Conservation (phyloP, 2,329 filamentous ascomycete species). For the Pseudogymnoascus verrucosus region DNA sequence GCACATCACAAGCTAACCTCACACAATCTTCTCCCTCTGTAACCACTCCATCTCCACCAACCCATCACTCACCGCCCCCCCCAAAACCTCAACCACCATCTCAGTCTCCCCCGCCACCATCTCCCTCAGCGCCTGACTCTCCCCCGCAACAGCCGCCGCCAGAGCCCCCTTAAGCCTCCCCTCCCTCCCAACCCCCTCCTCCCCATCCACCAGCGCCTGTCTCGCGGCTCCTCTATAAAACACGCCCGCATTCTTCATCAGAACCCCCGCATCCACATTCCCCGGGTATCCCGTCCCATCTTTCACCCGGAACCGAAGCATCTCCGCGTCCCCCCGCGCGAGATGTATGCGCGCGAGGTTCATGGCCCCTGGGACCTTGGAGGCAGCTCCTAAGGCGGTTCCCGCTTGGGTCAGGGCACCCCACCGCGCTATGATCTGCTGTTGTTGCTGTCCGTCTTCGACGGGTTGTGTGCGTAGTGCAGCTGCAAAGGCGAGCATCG, state of each 20-base stretch:
- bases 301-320: constrained; percentile 45
- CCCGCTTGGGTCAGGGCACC: constrained; percentile 43
- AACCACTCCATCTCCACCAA: constrained; percentile 28
- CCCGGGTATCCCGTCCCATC: constrained; percentile 35
- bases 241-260: constrained; percentile 48
- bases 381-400: constrained; percentile 40
- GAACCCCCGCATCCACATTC: constrained; percentile 35
- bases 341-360: constrained; percentile 46
- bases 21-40: neutral
- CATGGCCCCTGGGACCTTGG: constrained; percentile 41
- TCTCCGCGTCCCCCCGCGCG: constrained; percentile 46
- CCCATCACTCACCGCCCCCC: constrained; percentile 46
- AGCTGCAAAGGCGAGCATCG: constrained; percentile 45
- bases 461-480: constrained; percentile 14
- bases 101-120: constrained; percentile 29
- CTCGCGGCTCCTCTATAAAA: constrained; percentile 46
- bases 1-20: neutral
- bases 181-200: constrained; percentile 31
- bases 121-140: constrained; percentile 32
- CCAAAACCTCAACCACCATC: constrained; percentile 35
- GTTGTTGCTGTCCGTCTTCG: constrained; percentile 27
- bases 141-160: constrained; percentile 36
- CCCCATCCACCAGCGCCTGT: constrained; percentile 30
- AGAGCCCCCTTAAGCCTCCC: constrained; percentile 41
- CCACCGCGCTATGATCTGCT: constrained; percentile 37